Percentiles rank a stretch among this genome's conserved stretches.
These are phyloP conservation scores for Cladosporium halotolerans DNA, from an alignment of 2,329 filamentous ascomycete species.

Conservation along the genomic window DNA sequence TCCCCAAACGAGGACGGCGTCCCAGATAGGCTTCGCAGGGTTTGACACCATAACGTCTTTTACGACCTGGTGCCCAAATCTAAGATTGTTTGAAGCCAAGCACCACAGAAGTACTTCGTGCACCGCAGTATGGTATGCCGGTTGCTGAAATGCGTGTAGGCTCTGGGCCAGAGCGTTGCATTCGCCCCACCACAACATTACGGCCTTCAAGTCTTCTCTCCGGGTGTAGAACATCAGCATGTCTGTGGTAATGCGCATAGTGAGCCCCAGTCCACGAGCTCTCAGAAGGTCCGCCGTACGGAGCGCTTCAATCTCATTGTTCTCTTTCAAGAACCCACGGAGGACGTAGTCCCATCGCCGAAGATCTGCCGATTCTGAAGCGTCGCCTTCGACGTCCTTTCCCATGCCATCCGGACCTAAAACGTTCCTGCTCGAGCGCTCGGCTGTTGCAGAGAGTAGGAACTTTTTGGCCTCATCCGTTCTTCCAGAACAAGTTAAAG, in stretches of 20 bases:
- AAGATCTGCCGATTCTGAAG: not conserved
- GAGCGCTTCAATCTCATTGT: constrained; percentile 52
- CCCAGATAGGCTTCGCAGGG: constrained; percentile 48
- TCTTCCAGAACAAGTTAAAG: not conserved
- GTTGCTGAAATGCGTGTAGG: constrained; percentile 12
- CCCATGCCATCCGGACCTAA: not conserved
- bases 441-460: not conserved
- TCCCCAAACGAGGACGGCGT: constrained; percentile 69
- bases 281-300: constrained; percentile 50
- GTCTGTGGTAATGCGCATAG: not conserved
- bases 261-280: constrained; percentile 16
- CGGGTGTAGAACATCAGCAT: constrained; percentile 54
- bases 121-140: not conserved
- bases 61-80: constrained; percentile 59
- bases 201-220: constrained; percentile 52
- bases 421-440: not conserved
- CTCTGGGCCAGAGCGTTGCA: constrained; percentile 63
- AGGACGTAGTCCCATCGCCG: constrained; percentile 31
- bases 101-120: constrained; percentile 19
- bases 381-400: not conserved
- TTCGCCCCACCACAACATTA: constrained; percentile 56
- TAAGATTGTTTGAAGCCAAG: constrained; percentile 45
- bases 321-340: constrained; percentile 55
- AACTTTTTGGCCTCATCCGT: constrained; percentile 32
- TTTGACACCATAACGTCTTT: constrained; percentile 28